Percentiles rank a stretch among this genome's conserved stretches.
Evolutionary conservation across 2,329 filamentous ascomycete genomes (phyloP).

Genomic region (Fusarium begoniae): DNA sequence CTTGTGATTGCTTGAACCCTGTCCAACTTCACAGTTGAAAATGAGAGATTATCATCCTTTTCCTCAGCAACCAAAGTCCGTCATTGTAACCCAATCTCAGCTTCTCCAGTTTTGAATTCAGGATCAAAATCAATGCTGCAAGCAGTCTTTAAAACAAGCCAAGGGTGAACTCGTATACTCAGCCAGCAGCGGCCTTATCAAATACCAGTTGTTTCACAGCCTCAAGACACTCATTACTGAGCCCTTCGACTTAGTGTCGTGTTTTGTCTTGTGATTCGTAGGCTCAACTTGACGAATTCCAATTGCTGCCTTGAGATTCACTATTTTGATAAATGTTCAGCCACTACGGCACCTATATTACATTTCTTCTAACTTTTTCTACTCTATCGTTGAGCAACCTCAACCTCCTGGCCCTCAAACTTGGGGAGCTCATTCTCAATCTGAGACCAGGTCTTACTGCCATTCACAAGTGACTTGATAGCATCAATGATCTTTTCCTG

Average conservation of each 20-base stretch:
- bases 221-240: slow-evolving; percentile 11
- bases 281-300: slow-evolving; percentile 17
- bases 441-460: slow-evolving; percentile 70
- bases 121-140: neutral
- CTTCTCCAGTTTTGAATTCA: neutral
- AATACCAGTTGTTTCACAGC: neutral
- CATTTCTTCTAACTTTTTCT: slow-evolving; percentile 22
- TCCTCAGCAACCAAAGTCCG: slow-evolving; percentile 12
- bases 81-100: slow-evolving; percentile 30
- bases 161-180: slow-evolving; percentile 1
- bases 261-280: slow-evolving; percentile 12
- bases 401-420: slow-evolving; percentile 80
- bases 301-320: slow-evolving; percentile 15
- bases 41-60: slow-evolving; percentile 14
- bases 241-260: neutral
- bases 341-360: slow-evolving; percentile 33
- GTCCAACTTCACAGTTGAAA: neutral
- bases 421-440: slow-evolving; percentile 81
- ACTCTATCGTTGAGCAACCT: slow-evolving; percentile 51
- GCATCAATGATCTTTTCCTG: slow-evolving; percentile 83
- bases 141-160: neutral
- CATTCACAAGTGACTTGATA: slow-evolving; percentile 64
- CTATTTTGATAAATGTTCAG: neutral
- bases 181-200: neutral
- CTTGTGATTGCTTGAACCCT: neutral